These are phyloP conservation scores for Ormosia emarginata DNA, from an alignment of 306 rosid species.

Conservation along the genomic window DNA sequence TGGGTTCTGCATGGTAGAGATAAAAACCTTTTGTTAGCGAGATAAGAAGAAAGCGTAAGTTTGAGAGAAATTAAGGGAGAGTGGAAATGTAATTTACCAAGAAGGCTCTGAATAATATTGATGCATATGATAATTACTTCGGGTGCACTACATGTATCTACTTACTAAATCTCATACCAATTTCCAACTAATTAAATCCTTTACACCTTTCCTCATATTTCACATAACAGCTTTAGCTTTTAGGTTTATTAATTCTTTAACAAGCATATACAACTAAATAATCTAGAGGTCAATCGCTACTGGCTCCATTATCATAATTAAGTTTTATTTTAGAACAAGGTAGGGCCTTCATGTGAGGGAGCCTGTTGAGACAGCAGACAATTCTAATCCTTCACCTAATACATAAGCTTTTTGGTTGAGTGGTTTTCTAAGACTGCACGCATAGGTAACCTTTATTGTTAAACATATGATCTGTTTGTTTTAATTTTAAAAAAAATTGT, in stretches of 20 bases:
- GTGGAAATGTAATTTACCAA: background rate
- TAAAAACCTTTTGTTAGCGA: background rate
- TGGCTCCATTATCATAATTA: background rate
- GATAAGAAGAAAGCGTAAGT: background rate
- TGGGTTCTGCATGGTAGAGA: conserved; percentile 4
- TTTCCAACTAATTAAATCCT: background rate
- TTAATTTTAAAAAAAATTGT: background rate
- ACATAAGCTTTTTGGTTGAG: background rate
- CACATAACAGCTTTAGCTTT: background rate
- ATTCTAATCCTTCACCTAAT: background rate
- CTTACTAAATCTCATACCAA: background rate
- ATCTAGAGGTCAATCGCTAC: background rate
- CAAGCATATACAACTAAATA: background rate
- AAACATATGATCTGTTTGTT: background rate
- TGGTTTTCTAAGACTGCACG: background rate
- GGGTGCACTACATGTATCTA: background rate
- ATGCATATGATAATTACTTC: background rate
- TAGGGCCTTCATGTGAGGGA: background rate
- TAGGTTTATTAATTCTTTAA: background rate
- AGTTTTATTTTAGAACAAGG: background rate
- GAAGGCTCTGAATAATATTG: background rate
- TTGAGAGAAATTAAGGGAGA: background rate
- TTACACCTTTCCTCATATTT: background rate
- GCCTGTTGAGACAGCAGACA: background rate
- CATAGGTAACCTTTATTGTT: background rate